These are phyloP conservation scores for Ceratocystis cacaofunesta DNA, from an alignment of 2,329 filamentous ascomycete species.

Conservation along the genomic window DNA sequence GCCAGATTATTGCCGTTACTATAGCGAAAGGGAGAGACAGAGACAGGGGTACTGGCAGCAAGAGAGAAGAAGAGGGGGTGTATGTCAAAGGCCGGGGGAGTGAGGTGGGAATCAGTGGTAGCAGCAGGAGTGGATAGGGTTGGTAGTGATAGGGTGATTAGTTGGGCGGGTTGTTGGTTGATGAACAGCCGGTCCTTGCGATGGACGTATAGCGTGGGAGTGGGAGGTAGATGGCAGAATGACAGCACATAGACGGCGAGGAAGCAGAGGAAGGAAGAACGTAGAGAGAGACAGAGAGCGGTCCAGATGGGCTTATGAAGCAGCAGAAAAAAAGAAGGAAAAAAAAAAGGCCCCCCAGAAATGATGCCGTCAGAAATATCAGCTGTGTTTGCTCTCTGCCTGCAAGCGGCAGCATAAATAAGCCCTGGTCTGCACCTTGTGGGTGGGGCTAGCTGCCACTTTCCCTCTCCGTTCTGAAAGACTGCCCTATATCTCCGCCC, in stretches of 20 bases:
- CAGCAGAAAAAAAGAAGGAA: no score
- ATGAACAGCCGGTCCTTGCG: not conserved
- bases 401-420: not conserved
- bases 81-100: not conserved
- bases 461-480: not conserved
- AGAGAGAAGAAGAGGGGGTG: not conserved
- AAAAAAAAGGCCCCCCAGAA: no score
- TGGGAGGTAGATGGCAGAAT: not conserved
- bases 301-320: no score
- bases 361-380: no score
- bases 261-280: not conserved
- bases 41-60: not conserved
- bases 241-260: not conserved
- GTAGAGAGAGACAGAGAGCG: no score
- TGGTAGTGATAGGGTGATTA: not conserved
- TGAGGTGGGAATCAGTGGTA: not conserved
- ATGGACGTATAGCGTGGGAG: not conserved
- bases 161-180: not conserved
- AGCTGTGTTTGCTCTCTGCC: not conserved
- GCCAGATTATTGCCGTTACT: not conserved
- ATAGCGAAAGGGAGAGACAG: not conserved
- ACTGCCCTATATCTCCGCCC: not conserved
- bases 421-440: not conserved
- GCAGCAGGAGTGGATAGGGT: no score
- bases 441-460: not conserved